Conservation (phyloP, 2,329 filamentous ascomycete species). For the Leptographium lundbergii region DNA sequence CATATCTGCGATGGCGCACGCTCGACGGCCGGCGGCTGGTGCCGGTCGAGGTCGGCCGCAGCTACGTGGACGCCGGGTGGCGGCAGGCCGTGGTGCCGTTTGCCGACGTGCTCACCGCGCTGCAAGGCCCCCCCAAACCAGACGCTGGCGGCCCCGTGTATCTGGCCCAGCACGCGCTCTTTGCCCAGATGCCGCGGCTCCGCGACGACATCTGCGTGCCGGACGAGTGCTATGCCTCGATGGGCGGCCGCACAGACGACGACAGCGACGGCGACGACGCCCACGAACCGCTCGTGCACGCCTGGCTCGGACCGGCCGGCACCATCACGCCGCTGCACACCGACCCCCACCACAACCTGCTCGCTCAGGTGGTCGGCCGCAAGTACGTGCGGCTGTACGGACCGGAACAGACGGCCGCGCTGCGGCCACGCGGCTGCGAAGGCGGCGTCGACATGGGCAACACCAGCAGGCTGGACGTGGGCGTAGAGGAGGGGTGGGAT, state of each 20-base stretch:
- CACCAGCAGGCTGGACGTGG: conserved; percentile 69
- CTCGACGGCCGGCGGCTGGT: conserved; percentile 68
- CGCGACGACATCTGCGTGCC: conserved; percentile 66
- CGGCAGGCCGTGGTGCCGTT: conserved; percentile 71
- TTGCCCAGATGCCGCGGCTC: conserved; percentile 67
- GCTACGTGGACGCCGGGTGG: conserved; percentile 80
- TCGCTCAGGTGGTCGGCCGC: conserved; percentile 75
- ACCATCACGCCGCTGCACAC: conserved; percentile 92
- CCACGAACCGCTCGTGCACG: conserved; percentile 61
- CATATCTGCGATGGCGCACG: conserved; percentile 63
- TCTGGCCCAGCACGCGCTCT: conserved; percentile 82
- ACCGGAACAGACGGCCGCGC: conserved; percentile 40
- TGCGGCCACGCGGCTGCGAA: conserved; percentile 52
- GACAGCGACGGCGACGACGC: background rate
- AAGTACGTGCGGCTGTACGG: conserved; percentile 90
- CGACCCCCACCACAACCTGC: conserved; percentile 85
- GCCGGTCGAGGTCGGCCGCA: conserved; percentile 73
- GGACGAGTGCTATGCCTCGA: conserved; percentile 69
- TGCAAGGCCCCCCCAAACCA: background rate
- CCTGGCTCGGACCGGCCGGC: conserved; percentile 79
- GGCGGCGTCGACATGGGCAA: conserved; percentile 84
- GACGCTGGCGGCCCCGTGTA: conserved; percentile 43
- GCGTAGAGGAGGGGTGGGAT: conserved; percentile 52
- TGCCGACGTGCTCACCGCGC: conserved; percentile 47
- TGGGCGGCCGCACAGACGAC: conserved; percentile 20